Evolutionary conservation across 495 filamentous ascomycete species (phyloP), one percentile per base, ranked within the genome.

Genomic region (Hypoxylon lenormandii): DNA sequence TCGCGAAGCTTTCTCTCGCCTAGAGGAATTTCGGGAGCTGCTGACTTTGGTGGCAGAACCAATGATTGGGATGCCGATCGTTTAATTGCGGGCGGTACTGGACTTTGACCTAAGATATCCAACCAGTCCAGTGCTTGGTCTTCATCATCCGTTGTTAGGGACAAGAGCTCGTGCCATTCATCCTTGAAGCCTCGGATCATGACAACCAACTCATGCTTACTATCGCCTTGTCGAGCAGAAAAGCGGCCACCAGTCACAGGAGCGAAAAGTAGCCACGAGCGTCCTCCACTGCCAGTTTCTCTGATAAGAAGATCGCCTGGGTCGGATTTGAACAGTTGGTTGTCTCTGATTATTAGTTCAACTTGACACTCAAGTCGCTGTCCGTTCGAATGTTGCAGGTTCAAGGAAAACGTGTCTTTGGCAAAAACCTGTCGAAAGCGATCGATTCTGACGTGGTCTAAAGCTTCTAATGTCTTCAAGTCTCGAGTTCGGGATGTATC

Each of bases 211-310:
- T 94, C 89, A 2, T 85, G 83, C 36, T 84, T 83, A 28, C 78
- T 72, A 46, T 94, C 91, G 16, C 93, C 93, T 56, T 81, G 86
- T 10, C 95, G 89, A 22, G 94, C 92, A 16, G 95, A 97, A 38
- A 96, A 83, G 58, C 82, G 85, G 42, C 82, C 78, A 23, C 84
- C 80, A 26, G 89, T 82, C 42, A 97, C 82, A 1, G 96, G 94
- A 12, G 94, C 91, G 75, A 98, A 96, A 0, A 99, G 85, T 22
- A 99, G 81, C 91, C 92, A 97, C 22, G 83, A 81, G n/a, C 88
- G 84, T 21, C 88, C 84, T 12, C 84, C 83, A 62, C 84, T 84
- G 46, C 92, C 91, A 51, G 96, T 86, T 74, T 98, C 93, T 64
- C 93, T 94, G 57, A 99, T 89, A 15, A 99, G 85, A 47, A 99